phyloP scores from a whole-genome alignment of 495 filamentous ascomycete species.

The Parathielavia appendiculata region DNA sequence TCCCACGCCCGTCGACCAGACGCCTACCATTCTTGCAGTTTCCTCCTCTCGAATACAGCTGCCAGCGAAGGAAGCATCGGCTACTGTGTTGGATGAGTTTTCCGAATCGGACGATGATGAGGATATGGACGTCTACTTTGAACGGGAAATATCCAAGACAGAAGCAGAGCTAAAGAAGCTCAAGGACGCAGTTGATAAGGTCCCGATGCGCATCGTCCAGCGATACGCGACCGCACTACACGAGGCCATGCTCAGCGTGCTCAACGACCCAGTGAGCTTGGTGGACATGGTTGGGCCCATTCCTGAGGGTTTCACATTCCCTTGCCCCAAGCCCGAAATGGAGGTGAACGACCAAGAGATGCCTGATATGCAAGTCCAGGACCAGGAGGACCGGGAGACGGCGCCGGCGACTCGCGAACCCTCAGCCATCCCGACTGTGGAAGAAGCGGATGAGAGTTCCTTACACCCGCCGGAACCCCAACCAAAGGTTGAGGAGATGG shows the following conservation, averaged over 20 bases:
- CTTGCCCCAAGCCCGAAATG: conserved; percentile 15
- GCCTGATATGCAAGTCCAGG: conserved; percentile 1
- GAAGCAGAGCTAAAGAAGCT: conserved; percentile 41
- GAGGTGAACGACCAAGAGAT: neutral
- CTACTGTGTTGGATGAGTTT: conserved; percentile 30
- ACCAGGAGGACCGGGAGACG: conserved; percentile 17
- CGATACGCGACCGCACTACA: conserved; percentile 35
- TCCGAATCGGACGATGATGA: conserved; percentile 51
- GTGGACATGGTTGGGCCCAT: conserved; percentile 31
- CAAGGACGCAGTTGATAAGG: conserved; percentile 24
- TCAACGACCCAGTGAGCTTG: conserved; percentile 31
- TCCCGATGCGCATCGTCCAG: conserved; percentile 22
- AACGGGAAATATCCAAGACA: conserved; percentile 40
- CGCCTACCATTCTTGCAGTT: conserved; percentile 16
- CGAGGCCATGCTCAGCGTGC: conserved; percentile 32
- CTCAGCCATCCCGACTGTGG: conserved; percentile 27
- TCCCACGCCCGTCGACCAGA: neutral
- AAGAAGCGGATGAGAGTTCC: conserved; percentile 25
- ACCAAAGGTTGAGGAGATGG: conserved; percentile 41
- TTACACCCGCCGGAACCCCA: conserved; percentile 24
- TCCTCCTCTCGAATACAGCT: conserved; percentile 21
- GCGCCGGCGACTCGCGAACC: conserved; percentile 23
- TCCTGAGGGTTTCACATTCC: conserved; percentile 26
- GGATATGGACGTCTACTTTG: conserved; percentile 49
- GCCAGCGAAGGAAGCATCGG: conserved; percentile 28